A percentile compares a stretch with the other conserved stretches of the same genome.
These are phyloP conservation scores for Hawksworthiomyces lignivorus DNA, from an alignment of 2,329 filamentous ascomycete species.

Conservation along the genomic window DNA sequence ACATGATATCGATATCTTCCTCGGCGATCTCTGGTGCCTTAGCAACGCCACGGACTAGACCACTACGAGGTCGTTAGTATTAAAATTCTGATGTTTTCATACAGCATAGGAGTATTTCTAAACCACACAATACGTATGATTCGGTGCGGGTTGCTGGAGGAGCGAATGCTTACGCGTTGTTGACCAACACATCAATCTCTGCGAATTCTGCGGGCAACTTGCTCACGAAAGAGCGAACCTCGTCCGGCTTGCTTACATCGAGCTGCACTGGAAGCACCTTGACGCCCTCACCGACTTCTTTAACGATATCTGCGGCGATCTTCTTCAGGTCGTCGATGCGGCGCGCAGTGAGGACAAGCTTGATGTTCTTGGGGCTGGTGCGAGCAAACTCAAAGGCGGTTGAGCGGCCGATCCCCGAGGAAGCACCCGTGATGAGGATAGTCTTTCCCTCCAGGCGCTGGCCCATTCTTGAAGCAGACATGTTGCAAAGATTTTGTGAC, in stretches of 20 bases:
- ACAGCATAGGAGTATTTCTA: too few relatives aligned
- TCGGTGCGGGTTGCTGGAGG: too few relatives aligned
- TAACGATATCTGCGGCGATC: constrained; percentile 66
- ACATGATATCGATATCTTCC: constrained; percentile 79
- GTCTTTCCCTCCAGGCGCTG: constrained; percentile 90
- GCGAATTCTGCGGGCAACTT: constrained; percentile 72
- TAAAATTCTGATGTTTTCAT: too few relatives aligned
- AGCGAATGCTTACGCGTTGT: constrained; percentile 92
- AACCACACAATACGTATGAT: too few relatives aligned
- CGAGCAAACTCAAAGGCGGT: constrained; percentile 85
- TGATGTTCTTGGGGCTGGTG: constrained; percentile 53
- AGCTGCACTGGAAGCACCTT: constrained; percentile 74
- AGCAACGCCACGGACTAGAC: constrained; percentile 80
- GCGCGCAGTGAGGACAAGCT: constrained; percentile 77
- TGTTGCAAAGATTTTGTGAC: too few relatives aligned
- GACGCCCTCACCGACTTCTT: constrained; percentile 68
- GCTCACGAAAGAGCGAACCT: constrained; percentile 64
- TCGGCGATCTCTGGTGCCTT: constrained; percentile 73
- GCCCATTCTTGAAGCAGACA: constrained; percentile 27
- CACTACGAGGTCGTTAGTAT: constrained; percentile 51
- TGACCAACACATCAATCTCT: constrained; percentile 80
- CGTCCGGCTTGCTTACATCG: constrained; percentile 72
- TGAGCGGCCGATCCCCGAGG: constrained; percentile 79
- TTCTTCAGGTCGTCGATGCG: constrained; percentile 69
- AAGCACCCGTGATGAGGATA: constrained; percentile 82